Conservation (phyloP, 768 basidiomycete genomes). For the Pulveroboletus sp. region DNA sequence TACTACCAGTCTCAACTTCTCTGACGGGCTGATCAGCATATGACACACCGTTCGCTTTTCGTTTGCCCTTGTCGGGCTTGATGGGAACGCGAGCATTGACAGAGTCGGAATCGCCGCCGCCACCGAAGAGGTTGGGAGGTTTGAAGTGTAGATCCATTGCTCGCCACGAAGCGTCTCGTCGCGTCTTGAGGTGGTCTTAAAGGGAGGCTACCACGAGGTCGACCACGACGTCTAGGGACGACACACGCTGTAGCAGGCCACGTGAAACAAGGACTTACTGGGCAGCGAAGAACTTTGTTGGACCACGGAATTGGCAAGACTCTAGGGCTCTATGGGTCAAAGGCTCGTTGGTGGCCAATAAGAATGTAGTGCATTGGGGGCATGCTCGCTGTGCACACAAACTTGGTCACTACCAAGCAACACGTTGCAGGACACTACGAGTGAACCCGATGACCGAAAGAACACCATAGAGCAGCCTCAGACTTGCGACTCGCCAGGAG, state of each 20-base stretch:
- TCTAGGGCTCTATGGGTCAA: too few relatives aligned
- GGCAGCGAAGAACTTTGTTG: constrained; percentile 10
- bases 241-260: constrained; percentile 5
- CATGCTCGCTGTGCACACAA: too few relatives aligned
- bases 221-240: too few relatives aligned
- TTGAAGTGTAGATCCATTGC: constrained; percentile 8
- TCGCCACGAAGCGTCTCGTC: background rate
- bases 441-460: too few relatives aligned
- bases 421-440: too few relatives aligned
- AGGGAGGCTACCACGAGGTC: constrained; percentile 8
- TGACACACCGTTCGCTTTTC: constrained; percentile 14
- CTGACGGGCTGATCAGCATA: background rate
- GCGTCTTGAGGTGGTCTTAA: constrained; percentile 2
- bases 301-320: background rate
- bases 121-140: constrained; percentile 13
- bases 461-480: too few relatives aligned
- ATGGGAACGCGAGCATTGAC: background rate
- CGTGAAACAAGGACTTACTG: constrained; percentile 6
- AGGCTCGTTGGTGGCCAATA: too few relatives aligned
- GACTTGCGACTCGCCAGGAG: too few relatives aligned
- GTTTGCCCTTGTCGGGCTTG: constrained; percentile 18
- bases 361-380: too few relatives aligned
- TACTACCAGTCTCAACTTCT: constrained; percentile 3
- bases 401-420: too few relatives aligned
- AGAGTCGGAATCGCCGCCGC: background rate